Percentiles rank a stretch among this genome's conserved stretches.
Evolutionary conservation across 768 basidiomycete genomes (phyloP).

Genomic region (Sarcomyxa edulis): DNA sequence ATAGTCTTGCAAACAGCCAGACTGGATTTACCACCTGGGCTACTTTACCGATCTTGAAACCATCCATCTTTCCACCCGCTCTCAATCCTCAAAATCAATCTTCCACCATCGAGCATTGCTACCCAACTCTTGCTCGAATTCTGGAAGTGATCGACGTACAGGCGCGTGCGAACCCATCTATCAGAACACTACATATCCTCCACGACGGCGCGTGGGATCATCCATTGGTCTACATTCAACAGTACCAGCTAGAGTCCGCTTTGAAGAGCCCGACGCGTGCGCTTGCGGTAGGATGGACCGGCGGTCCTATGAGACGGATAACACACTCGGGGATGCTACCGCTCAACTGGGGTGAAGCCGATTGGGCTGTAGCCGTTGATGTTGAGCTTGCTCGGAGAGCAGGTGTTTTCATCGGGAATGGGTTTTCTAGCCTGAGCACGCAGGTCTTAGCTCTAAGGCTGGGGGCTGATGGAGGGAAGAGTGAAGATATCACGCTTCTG

Average conservation of each 20-base stretch:
- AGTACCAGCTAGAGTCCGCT: slow-evolving; percentile 32
- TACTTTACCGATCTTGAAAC: slow-evolving; percentile 31
- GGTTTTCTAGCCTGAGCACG: slow-evolving; percentile 42
- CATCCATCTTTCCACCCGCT: slow-evolving; percentile 26
- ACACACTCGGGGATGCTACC: slow-evolving; percentile 36
- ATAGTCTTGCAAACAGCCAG: slow-evolving; percentile 24
- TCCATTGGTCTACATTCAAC: slow-evolving; percentile 35
- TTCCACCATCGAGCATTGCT: slow-evolving; percentile 39
- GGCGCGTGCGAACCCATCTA: slow-evolving; percentile 27
- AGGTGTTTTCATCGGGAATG: slow-evolving; percentile 41
- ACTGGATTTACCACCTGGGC: slow-evolving; percentile 44
- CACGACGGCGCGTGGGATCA: slow-evolving; percentile 47
- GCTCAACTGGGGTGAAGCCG: slow-evolving; percentile 30
- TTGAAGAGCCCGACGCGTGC: slow-evolving; percentile 30
- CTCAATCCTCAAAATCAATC: slow-evolving; percentile 28
- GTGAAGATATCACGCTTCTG: slow-evolving; percentile 31
- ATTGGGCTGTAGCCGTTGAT: slow-evolving; percentile 40
- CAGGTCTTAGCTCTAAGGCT: slow-evolving; percentile 38
- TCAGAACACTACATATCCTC: slow-evolving; percentile 35
- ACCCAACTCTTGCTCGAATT: slow-evolving; percentile 34
- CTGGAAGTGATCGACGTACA: slow-evolving; percentile 31
- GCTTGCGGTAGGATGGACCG: slow-evolving; percentile 26
- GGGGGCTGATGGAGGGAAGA: slow-evolving; percentile 27
- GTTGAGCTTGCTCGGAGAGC: slow-evolving; percentile 39
- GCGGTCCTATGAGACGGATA: slow-evolving; percentile 35